Conservation (phyloP, 2,329 filamentous ascomycete genomes). For the Colletotrichum neosansevieriae region DNA sequence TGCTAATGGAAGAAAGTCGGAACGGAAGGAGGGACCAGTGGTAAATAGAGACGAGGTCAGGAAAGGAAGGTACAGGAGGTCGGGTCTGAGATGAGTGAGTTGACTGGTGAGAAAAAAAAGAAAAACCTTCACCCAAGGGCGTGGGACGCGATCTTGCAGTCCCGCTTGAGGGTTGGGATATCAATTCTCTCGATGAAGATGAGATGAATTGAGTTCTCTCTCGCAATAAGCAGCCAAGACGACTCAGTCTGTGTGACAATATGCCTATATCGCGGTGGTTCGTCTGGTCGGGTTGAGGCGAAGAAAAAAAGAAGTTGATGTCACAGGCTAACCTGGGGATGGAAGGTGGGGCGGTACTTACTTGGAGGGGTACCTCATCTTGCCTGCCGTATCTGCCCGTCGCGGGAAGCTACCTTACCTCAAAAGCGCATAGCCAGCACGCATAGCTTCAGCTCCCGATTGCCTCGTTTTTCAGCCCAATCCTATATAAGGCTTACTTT, state of each 20-base stretch:
- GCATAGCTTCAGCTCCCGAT: not conserved
- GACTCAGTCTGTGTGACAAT: not conserved
- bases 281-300: not conserved
- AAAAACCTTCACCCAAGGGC: not conserved
- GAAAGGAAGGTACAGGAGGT: slow-evolving; percentile 27
- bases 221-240: not conserved
- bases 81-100: not conserved
- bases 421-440: not conserved
- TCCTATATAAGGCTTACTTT: too few species aligned
- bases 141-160: not conserved
- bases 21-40: not conserved
- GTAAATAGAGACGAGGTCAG: slow-evolving; percentile 9
- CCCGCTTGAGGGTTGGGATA: not conserved
- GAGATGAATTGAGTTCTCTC: not conserved
- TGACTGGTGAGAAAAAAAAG: slow-evolving; percentile 18
- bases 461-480: not conserved
- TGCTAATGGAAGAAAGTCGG: not conserved
- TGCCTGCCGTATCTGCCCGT: not conserved
- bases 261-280: not conserved
- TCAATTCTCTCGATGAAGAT: not conserved
- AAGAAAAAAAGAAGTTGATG: slow-evolving; percentile 27
- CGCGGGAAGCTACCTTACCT: not conserved
- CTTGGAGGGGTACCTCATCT: slow-evolving; percentile 11
- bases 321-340: slow-evolving; percentile 24
- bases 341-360: slow-evolving; percentile 30